Conservation (phyloP, 192 early-diverging fungal genomes). For the Coemansia biformis region DNA sequence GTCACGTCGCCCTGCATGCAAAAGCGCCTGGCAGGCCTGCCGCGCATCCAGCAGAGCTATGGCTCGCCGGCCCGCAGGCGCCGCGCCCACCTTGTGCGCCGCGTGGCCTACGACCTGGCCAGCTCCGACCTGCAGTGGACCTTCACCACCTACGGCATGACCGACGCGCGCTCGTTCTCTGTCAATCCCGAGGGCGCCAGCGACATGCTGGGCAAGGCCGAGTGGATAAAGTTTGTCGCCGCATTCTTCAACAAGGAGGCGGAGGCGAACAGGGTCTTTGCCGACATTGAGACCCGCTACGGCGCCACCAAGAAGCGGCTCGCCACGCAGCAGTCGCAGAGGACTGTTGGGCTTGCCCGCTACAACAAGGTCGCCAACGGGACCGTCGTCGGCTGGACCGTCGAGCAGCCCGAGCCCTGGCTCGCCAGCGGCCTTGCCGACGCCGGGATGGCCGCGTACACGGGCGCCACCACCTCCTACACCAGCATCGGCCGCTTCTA, state of each 20-base stretch:
- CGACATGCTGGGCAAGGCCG: constrained; percentile 42
- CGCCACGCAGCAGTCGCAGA: constrained; percentile 6
- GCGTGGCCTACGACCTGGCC: constrained; percentile 44
- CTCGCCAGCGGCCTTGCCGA: constrained; percentile 55
- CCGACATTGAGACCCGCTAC: constrained; percentile 33
- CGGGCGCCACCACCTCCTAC: constrained; percentile 24
- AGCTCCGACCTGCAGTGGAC: constrained; percentile 52
- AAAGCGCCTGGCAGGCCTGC: constrained; percentile 47
- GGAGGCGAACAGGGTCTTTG: constrained; percentile 34
- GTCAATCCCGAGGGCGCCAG: constrained; percentile 30
- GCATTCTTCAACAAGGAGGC: constrained; percentile 43
- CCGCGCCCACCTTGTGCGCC: constrained; percentile 16
- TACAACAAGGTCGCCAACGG: constrained; percentile 48
- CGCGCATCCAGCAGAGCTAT: constrained; percentile 33
- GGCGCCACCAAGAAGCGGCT: constrained; percentile 21
- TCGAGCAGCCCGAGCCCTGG: constrained; percentile 38
- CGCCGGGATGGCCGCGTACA: constrained; percentile 50
- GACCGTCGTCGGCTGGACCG: constrained; percentile 31
- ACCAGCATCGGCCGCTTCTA: constrained; percentile 46
- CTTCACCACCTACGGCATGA: constrained; percentile 51
- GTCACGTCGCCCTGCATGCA: constrained; percentile 52
- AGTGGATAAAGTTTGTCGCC: constrained; percentile 44
- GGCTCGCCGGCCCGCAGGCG: constrained; percentile 15
- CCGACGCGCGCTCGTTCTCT: constrained; percentile 34
- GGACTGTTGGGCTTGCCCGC: constrained; percentile 31